phyloP scores from a whole-genome alignment of 2,329 filamentous ascomycete species.

The Stromatinia cepivora region DNA sequence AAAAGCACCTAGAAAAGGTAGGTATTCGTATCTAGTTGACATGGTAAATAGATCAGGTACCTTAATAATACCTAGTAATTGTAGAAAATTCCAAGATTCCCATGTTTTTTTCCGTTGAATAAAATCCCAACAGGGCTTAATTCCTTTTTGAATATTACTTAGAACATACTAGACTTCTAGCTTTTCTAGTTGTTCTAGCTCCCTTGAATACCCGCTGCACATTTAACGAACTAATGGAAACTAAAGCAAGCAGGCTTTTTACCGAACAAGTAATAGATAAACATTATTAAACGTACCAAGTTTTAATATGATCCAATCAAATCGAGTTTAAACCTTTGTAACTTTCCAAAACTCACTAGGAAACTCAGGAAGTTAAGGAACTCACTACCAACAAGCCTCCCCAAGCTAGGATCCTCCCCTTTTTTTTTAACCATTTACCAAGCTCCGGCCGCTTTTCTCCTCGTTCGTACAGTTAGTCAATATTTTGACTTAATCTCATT shows the following conservation, averaged over 20 bases:
- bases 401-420: slow-evolving; percentile 5
- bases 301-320: background rate
- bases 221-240: background rate
- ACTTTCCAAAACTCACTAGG: background rate
- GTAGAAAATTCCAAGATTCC: background rate
- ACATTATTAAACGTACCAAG: background rate
- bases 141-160: background rate
- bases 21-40: background rate
- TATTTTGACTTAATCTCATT: slow-evolving; percentile 1
- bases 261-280: background rate
- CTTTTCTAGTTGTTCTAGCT: background rate
- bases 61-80: no score
- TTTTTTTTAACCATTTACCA: background rate
- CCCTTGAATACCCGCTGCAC: background rate
- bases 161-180: fast-evolving
- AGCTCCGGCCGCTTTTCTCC: background rate
- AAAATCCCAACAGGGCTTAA: background rate
- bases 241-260: background rate
- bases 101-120: background rate
- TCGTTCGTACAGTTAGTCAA: background rate
- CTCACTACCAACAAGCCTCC: background rate
- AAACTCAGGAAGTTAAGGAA: background rate
- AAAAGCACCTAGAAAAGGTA: background rate
- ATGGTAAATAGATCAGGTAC: background rate
- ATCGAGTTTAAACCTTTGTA: background rate